A percentile compares a stretch with the other conserved stretches of the same genome.
phyloP scores from a whole-genome alignment of 805 yeast genomes.

The Nakazawaea holstii region DNA sequence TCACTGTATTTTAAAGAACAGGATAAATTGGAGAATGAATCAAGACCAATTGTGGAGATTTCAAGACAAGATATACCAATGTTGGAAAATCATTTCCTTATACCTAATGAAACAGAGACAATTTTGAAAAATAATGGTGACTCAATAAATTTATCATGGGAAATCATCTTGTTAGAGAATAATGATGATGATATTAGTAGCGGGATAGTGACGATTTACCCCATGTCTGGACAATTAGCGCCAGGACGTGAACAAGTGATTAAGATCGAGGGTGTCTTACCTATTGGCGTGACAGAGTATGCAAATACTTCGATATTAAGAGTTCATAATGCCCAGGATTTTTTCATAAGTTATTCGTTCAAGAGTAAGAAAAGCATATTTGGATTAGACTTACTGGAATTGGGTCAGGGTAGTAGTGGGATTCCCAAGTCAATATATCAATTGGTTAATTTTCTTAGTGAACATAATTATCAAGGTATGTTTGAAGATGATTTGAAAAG shows the following conservation, averaged over 20 bases:
- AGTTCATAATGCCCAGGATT: conserved; percentile 24
- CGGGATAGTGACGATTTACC: conserved; percentile 28
- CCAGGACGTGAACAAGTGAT: conserved; percentile 22
- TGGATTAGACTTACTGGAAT: background rate
- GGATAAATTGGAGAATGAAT: conserved; percentile 38
- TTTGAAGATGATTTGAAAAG: conserved; percentile 16
- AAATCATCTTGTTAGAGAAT: conserved; percentile 15
- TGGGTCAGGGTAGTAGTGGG: background rate
- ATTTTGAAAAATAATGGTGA: conserved; percentile 30
- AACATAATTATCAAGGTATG: conserved; percentile 19
- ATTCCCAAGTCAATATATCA: conserved; percentile 27
- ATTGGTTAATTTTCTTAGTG: conserved; percentile 23
- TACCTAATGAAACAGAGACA: conserved; percentile 17
- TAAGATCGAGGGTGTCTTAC: conserved; percentile 7
- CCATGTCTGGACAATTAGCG: conserved; percentile 18
- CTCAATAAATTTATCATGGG: conserved; percentile 27
- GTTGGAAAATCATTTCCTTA: conserved; percentile 21
- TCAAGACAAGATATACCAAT: conserved; percentile 25
- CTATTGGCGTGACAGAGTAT: conserved; percentile 13
- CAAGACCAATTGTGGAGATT: conserved; percentile 35
- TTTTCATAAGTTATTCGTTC: conserved; percentile 24
- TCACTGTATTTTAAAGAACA: conserved; percentile 31
- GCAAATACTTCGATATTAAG: conserved; percentile 22
- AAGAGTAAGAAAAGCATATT: conserved; percentile 9
- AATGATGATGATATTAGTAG: conserved; percentile 20